These are phyloP conservation scores for Spencermartinsiella ligniputridi DNA, from an alignment of 1,139 yeast genomes.

Conservation along the genomic window DNA sequence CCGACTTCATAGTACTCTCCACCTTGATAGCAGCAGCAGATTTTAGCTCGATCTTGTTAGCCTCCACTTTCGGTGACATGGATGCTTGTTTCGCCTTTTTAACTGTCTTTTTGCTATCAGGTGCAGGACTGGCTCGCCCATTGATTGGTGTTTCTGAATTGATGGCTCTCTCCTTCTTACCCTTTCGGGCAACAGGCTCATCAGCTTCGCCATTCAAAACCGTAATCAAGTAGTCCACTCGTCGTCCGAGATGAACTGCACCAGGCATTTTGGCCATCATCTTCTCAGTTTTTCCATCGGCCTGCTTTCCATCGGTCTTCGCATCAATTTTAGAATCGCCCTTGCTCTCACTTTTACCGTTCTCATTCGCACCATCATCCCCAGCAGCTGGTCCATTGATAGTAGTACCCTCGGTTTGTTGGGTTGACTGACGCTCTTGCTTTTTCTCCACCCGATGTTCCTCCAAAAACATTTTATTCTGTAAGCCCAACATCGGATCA, in stretches of 20 bases:
- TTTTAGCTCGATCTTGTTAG: constrained; percentile 4
- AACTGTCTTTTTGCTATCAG: background rate
- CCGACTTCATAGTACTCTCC: background rate
- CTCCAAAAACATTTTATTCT: constrained; percentile 70
- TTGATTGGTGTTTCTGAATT: constrained; percentile 6
- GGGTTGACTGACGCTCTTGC: constrained; percentile 34
- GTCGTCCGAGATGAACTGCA: constrained; percentile 87
- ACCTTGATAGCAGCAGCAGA: constrained; percentile 1
- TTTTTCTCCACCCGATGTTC: constrained; percentile 38
- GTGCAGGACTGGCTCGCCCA: constrained; percentile 4
- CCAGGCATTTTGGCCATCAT: constrained; percentile 73
- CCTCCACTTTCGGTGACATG: background rate
- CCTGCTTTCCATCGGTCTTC: constrained; percentile 58
- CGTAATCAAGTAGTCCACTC: constrained; percentile 79
- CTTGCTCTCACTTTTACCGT: constrained; percentile 1
- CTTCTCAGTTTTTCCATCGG: constrained; percentile 19
- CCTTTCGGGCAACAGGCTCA: constrained; percentile 26
- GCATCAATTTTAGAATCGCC: constrained; percentile 20
- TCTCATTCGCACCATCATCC: constrained; percentile 1
- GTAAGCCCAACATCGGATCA: constrained; percentile 85
- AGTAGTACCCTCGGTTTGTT: constrained; percentile 7
- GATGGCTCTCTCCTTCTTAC: constrained; percentile 5
- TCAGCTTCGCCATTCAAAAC: constrained; percentile 56
- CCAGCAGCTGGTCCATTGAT: constrained; percentile 4
- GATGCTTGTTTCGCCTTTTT: background rate